These are phyloP conservation scores for Lunasporangiospora selenospora DNA, from an alignment of 192 early-diverging fungal genomes.

Conservation along the genomic window DNA sequence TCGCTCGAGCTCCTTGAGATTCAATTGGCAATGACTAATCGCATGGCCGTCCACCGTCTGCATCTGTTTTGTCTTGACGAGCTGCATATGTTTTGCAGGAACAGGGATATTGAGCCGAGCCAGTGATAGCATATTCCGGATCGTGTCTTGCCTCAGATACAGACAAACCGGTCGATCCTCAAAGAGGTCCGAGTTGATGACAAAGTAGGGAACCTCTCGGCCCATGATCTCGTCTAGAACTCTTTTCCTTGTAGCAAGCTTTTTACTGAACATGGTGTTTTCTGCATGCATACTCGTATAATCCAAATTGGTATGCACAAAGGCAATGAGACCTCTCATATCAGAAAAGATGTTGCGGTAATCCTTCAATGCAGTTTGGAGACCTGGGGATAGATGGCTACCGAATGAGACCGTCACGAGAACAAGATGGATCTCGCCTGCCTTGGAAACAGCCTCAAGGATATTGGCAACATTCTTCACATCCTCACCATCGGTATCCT, in stretches of 20 bases:
- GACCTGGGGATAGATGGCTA: background rate
- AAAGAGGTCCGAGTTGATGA: slow-evolving; percentile 13
- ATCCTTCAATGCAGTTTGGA: background rate
- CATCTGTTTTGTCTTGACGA: slow-evolving; percentile 8
- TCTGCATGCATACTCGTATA: background rate
- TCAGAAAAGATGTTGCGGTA: slow-evolving; percentile 3
- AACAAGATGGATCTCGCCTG: slow-evolving; percentile 2
- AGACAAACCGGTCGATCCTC: background rate
- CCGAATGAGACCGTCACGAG: slow-evolving; percentile 5
- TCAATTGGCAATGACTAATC: no score
- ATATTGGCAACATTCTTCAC: slow-evolving; percentile 6
- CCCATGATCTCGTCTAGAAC: slow-evolving; percentile 7
- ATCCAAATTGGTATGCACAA: slow-evolving; percentile 6
- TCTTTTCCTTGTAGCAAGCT: background rate
- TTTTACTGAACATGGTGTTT: no score
- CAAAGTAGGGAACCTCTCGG: background rate
- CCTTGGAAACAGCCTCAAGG: background rate
- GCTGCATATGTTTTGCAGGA: background rate
- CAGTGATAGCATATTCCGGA: background rate
- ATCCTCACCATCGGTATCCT: slow-evolving; percentile 9
- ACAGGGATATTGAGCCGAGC: slow-evolving; percentile 3
- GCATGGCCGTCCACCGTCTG: background rate
- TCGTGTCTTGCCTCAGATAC: slow-evolving; percentile 4
- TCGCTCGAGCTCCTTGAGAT: no score
- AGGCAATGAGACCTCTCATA: slow-evolving; percentile 1